Percentiles rank a stretch among this genome's conserved stretches.
Evolutionary conservation across 139 green algal species (phyloP).

Genomic region (Chlamydomonas schloesseri): DNA sequence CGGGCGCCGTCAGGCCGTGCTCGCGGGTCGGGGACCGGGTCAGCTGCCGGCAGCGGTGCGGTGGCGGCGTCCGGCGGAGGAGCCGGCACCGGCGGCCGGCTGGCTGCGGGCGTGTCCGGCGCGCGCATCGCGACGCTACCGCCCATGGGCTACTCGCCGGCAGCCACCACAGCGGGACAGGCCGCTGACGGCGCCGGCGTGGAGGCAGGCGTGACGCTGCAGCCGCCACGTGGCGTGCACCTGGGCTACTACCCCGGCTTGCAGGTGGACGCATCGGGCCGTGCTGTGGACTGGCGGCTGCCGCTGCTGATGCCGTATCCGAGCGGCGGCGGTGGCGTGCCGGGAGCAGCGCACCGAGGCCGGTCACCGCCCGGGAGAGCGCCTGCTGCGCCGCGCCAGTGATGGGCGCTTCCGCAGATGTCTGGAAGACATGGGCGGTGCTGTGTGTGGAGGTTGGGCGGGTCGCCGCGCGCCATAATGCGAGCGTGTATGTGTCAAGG

Average conservation of each 20-base stretch:
- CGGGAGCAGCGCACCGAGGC: no score
- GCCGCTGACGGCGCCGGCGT: no score
- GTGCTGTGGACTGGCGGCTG: slow-evolving; percentile 22
- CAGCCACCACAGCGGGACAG: no score
- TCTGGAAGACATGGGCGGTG: no score
- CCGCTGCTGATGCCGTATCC: slow-evolving; percentile 2
- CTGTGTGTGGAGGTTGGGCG: no score
- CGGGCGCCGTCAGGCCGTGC: no score
- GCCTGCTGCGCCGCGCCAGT: no score
- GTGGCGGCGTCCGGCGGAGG: not conserved
- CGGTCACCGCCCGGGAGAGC: no score
- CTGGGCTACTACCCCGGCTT: slow-evolving; percentile 4
- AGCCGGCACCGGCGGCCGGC: not conserved
- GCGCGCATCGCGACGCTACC: not conserved
- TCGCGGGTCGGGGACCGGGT: no score
- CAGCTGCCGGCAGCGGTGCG: not conserved
- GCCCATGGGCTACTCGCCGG: not conserved
- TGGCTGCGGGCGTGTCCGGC: not conserved
- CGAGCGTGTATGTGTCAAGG: no score
- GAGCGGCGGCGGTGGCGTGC: not conserved
- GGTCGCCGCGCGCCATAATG: no score
- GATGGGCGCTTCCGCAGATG: no score
- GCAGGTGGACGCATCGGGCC: slow-evolving; percentile 7
- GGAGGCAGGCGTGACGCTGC: not conserved
- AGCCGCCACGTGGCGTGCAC: not conserved